Evolutionary conservation across 139 green algal genomes (phyloP), one percentile per base, ranked within the genome.

Genomic region (Nannochloris sp.): DNA sequence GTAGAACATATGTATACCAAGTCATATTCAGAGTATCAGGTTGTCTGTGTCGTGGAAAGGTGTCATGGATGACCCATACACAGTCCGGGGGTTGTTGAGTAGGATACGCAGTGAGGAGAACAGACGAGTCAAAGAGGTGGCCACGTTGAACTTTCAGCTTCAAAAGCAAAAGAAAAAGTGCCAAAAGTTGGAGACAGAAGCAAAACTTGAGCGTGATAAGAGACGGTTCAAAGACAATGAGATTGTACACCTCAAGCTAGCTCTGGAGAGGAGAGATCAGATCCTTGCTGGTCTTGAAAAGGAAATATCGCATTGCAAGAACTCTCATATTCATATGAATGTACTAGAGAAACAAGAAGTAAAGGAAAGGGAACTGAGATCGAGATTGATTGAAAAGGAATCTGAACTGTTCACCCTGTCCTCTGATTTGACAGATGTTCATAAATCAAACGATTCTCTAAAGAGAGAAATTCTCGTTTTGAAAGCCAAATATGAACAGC

Each of bases 261-360:
- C 70, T 36, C 43, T 76, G 8, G 60, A 63, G 23, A 50, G 58
- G 23, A 66, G 70, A 27, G 70, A 76, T 50, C 44, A 36, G 4
- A n/a, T 29, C 18, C 10, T 76, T 7, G 16, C 18, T 4, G 21
- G 48, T 15, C 36, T 72, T 48, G 15, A 64, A 21, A 62, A 76
- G 31, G 23, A 58, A 15, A 49, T 76, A 19, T 29, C 56, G 3
- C 44, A 60, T 25, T 48, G 57, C 9, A 62, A 75, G 31, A 19
- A 21, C n/a, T 19, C 16, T 21, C 46, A 53, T 53, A 12, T 53
- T 25, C 10, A 19, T 21, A 25, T 53, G 46, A 21, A 53, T 19
- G 18, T 19, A 2, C n/a, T 53, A 12, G 18, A 53, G n/a, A 53
- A 8, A 19, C 18, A 19, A 0, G 46, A 53, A 10, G 18, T 12